Percentiles rank a stretch among this genome's conserved stretches.
Evolutionary conservation across 805 yeast genomes (phyloP).

Genomic region (Pichia rugopelliculosa): DNA sequence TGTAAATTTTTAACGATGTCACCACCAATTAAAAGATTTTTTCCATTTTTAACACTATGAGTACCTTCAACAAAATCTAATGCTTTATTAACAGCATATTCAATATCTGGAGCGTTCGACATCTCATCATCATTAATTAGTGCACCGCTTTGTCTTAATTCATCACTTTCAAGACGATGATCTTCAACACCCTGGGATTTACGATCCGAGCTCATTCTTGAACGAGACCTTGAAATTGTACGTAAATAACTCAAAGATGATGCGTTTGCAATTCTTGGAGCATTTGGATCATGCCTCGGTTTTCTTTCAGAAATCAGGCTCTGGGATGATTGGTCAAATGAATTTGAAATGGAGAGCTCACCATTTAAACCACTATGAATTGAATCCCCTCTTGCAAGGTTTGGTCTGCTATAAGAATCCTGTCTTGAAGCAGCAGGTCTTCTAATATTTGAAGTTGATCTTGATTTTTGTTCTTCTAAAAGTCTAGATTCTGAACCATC

Average conservation of each 20-base stretch:
- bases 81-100: constrained; percentile 43
- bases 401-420: constrained; percentile 35
- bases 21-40: constrained; percentile 10
- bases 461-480: constrained; percentile 18
- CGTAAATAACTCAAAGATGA: constrained; percentile 52
- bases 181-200: constrained; percentile 27
- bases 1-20: constrained; percentile 17
- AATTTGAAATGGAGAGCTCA: constrained; percentile 17
- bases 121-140: constrained; percentile 43
- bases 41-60: constrained; percentile 17
- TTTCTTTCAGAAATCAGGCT: constrained; percentile 28
- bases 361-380: constrained; percentile 51
- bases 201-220: constrained; percentile 37
- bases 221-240: constrained; percentile 58
- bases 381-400: constrained; percentile 72
- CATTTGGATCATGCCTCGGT: constrained; percentile 32
- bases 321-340: constrained; percentile 24
- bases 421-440: background rate
- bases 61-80: constrained; percentile 28
- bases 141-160: constrained; percentile 51
- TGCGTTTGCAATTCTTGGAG: constrained; percentile 17
- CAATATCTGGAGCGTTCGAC: constrained; percentile 40
- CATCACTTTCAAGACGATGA: constrained; percentile 26
- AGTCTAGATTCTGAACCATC: constrained; percentile 34
- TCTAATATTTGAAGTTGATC: constrained; percentile 10